These are phyloP conservation scores for Aspergillus sergii DNA, from an alignment of 2,329 filamentous ascomycete species.

Conservation along the genomic window DNA sequence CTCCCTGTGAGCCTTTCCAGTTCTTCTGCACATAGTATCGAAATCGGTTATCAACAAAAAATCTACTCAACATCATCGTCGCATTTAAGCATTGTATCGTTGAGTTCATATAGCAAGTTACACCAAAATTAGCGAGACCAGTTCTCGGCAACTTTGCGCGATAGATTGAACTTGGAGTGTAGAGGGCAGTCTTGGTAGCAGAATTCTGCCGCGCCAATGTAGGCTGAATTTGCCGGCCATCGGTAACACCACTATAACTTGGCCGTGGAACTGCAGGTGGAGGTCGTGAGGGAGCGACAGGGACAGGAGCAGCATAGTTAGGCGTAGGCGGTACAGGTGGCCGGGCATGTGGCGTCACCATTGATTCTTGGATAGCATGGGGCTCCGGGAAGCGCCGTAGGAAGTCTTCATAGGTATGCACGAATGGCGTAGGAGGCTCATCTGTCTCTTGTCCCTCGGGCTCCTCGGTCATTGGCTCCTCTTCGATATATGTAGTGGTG, in stretches of 20 bases:
- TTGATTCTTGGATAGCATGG: slow-evolving; percentile 60
- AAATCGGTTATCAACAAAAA: slow-evolving; percentile 67
- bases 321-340: slow-evolving; percentile 31
- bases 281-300: slow-evolving; percentile 64
- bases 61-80: slow-evolving; percentile 64
- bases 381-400: slow-evolving; percentile 77
- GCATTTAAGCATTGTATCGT: slow-evolving; percentile 80
- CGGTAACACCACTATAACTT: slow-evolving; percentile 80
- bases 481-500: slow-evolving; percentile 40
- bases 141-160: slow-evolving; percentile 61
- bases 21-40: slow-evolving; percentile 61
- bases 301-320: slow-evolving; percentile 51
- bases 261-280: slow-evolving; percentile 67
- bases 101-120: slow-evolving; percentile 93
- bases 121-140: slow-evolving; percentile 77
- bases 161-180: slow-evolving; percentile 44
- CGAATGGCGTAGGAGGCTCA: slow-evolving; percentile 55
- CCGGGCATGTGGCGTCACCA: slow-evolving; percentile 48
- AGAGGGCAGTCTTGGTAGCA: slow-evolving; percentile 46
- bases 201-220: slow-evolving; percentile 49
- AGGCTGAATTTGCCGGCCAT: slow-evolving; percentile 54
- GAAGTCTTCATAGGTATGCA: slow-evolving; percentile 80
- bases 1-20: slow-evolving; percentile 68
- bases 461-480: slow-evolving; percentile 43
- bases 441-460: slow-evolving; percentile 47